Base-by-base conservation (phyloP, 2,329 filamentous ascomycete genomes). In the Trichoderma aggressivum region DNA sequence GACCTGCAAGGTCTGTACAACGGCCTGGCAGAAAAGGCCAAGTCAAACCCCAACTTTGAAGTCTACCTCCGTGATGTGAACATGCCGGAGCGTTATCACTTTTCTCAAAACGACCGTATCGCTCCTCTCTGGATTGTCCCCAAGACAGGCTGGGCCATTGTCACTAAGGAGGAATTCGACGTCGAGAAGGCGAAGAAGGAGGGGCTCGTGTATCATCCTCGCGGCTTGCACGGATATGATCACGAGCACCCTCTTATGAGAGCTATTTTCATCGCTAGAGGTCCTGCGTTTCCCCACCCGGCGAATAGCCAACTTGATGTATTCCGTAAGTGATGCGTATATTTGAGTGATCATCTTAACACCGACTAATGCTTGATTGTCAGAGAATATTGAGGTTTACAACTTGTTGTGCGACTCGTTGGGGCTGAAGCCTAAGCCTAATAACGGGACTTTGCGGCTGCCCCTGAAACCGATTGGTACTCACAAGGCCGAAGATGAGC, bases 111-210 rank as follows among this genome's bases (percentile, higher is more conserved):
- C 78, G 85, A 91, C 39, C 91, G 96, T 66, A 99, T 99, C 74
- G 96, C 96, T 0, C 96, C 96, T 0, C 82, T 99, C 0, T 99
- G 96, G 96, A 91, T 98, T 62, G 88, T 99, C 0, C 96, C 96
- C 0, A 93, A 94, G 79, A 89, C 94, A 0, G 96, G 96, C 11
- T 99, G 94, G 93, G 94, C 94, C 1, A 92, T 99, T 73, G 94
- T 97, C 18, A 90, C 90, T 21, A 91, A 91, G 76, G 82, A 89
- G 1, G 94, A 97, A 71, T 94, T 97, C 75, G 86, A 97, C 74
- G 87, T 97, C 6, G 75, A 79, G 47, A 85, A 91, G 62, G 93
- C 88, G 0, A 86, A 90, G 73, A 84, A 86, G 68, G 89, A 89
- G 14, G 89, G 88, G 0, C 79, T 88, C 14, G 84, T 89, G 0